Evolutionary conservation across 441 rosid species (phyloP), one percentile per base, ranked within the genome.

Genomic region (Gossypium davidsonii): DNA sequence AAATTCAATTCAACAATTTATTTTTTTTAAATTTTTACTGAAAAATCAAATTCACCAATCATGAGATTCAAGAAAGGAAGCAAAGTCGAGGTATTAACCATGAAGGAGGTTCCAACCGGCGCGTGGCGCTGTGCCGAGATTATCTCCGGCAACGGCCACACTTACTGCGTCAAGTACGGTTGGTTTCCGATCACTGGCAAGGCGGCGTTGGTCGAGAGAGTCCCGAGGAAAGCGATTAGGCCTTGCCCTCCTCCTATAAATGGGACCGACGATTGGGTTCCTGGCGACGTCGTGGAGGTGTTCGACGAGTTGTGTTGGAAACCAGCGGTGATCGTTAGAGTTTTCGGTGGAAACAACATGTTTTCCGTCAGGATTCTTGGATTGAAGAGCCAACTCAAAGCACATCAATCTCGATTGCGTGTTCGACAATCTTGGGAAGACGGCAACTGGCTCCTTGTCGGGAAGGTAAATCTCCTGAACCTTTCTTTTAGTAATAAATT

Each of bases 251-350:
- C 88, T 68, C 84, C 82, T 1, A 71, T 74, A 6, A 78, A 62
- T 7, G 77, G 71, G 74, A 39, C 11, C 20, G 73, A 39, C 44
- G 31, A 67, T 67, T 84, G 83, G 86, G 80, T 60, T 58, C 18
- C 73, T 6, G 88, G 90, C 72, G 82, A 86, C 79, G 62, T 83
- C 23, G 83, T 83, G 12, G 90, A 86, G 82, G 90, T 76, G 34
- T 80, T 81, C 73, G 79, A 81, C 52, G 67, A 77, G 63, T 60
- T 58, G 31, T 80, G 78, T 25, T 86, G 90, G 90, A 84, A 83
- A 57, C 53, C 76, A 3, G 88, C 86, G 12, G 75, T 66, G 20
- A 71, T 86, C n/a, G 37, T 70, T 34, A 62, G 78, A 67, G 76
- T 68, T 66, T 42, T 76, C 6, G 78, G 34, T 28, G 56, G 39